Base-by-base conservation (phyloP, 306 rosid genomes). In the Rosa chinensis region DNA sequence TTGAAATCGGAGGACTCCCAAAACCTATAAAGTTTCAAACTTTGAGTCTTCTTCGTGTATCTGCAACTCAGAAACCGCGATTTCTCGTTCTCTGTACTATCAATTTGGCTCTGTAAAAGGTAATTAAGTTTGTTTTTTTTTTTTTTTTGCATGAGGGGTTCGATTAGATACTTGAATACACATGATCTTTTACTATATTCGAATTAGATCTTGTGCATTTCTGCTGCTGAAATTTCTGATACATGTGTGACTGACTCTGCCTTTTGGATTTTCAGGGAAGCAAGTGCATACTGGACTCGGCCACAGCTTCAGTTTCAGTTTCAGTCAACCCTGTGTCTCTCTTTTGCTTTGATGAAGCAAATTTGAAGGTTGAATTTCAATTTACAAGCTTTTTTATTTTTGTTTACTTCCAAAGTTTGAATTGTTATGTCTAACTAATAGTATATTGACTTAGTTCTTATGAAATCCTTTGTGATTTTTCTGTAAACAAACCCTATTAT, bases 291-390 rank as follows among this genome's bases (percentile, higher is more conserved):
- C 44, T 83, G 67, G 64, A 78, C 21, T 47, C 63, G 49, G 63
- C 74, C 32, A 63, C 70, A 80, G 73, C 78, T 82, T 73, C 83
- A 37, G 81, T 78, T 82, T 73, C 83, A 37, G 81, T 78, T 69
- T 42, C 70, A 72, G 52, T 68, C 53, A 32, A 32, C 37, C 37
- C 37, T 32, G 37, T 25, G 47, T 69, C 23, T 45, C 80, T 68
- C 68, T 55, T 74, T 74, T 49, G 74, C 67, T 68, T 48, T 42
- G 69, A 73, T 85, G 74, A 82, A 78, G 56, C 76, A 56, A 73
- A 78, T 86, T 42, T 74, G 70, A 61, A 87, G 89, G 92, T 91
- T 64, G 21, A 44, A 37, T 5, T 66, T 79, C 75, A 55, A 66
- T 76, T 35, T 53, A 61, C 17, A 16, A 14, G 18, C 61, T 7